A percentile compares a stretch with the other conserved stretches of the same genome.
These are phyloP conservation scores for Allomyces macrogynus DNA, from an alignment of 192 early-diverging fungal genomes.

Conservation along the genomic window DNA sequence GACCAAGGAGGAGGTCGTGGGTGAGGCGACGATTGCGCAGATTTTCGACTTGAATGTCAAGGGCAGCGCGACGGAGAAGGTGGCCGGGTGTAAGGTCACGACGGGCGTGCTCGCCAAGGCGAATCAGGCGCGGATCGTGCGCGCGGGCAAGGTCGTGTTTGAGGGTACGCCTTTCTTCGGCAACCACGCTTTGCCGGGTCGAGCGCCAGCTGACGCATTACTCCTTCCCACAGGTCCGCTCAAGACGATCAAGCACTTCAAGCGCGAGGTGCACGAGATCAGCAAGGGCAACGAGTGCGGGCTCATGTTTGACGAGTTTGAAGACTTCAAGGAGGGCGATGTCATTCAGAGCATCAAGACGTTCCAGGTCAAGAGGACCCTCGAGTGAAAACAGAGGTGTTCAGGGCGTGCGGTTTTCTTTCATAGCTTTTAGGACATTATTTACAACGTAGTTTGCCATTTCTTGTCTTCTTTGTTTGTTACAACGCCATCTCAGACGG, in stretches of 20 bases:
- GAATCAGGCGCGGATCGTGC: constrained; percentile 39
- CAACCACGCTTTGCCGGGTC: not conserved
- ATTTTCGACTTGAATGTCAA: constrained; percentile 69
- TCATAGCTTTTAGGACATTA: too few relatives aligned
- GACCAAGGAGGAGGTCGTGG: constrained; percentile 49
- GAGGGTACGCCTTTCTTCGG: constrained; percentile 30
- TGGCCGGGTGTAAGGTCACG: constrained; percentile 70
- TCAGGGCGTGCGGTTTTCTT: too few relatives aligned
- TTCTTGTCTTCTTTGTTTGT: too few relatives aligned
- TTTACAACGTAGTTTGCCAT: too few relatives aligned
- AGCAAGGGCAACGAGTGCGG: constrained; percentile 93
- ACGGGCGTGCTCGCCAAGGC: constrained; percentile 47
- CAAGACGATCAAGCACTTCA: constrained; percentile 64
- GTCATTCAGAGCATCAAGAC: constrained; percentile 44
- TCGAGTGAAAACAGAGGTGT: too few relatives aligned
- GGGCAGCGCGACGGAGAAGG: constrained; percentile 38
- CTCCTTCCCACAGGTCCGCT: constrained; percentile 23
- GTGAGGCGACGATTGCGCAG: constrained; percentile 70
- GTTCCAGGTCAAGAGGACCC: constrained; percentile 2
- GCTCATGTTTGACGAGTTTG: constrained; percentile 68
- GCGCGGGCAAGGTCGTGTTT: constrained; percentile 45
- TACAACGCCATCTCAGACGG: too few relatives aligned
- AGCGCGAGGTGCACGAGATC: constrained; percentile 73
- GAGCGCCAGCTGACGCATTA: constrained; percentile 2
- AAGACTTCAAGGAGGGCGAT: constrained; percentile 62